Evolutionary conservation across 805 yeast species (phyloP).

Genomic region (Lipomyces spencermartinsiae): DNA sequence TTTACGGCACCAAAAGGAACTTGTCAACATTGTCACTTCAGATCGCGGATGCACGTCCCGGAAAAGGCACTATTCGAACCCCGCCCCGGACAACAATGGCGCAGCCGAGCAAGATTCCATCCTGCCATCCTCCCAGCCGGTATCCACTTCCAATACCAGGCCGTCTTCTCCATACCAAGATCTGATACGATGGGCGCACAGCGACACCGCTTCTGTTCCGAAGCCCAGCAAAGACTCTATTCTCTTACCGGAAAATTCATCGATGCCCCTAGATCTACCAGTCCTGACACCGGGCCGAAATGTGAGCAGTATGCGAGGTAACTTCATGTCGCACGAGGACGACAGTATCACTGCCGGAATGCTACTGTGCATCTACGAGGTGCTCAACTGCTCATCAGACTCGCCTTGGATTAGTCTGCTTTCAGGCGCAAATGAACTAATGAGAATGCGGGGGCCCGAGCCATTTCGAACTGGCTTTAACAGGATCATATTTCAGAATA

Average conservation of each 20-base stretch:
- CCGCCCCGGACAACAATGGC: neutral
- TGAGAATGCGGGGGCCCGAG: conserved; percentile 25
- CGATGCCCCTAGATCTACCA: neutral
- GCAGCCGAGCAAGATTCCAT: neutral
- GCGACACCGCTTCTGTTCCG: neutral
- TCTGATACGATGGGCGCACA: conserved; percentile 1
- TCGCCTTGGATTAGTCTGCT: conserved; percentile 22
- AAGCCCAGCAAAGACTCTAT: neutral
- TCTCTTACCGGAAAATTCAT: neutral
- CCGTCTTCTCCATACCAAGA: neutral
- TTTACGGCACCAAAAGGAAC: conserved; percentile 17
- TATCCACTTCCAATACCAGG: neutral
- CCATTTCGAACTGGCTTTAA: conserved; percentile 20
- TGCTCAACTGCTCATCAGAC: neutral
- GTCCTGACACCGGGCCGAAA: neutral
- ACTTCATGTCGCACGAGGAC: conserved; percentile 22
- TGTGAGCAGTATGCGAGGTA: conserved; percentile 19
- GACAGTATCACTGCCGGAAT: conserved; percentile 23
- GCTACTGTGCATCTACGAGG: conserved; percentile 27
- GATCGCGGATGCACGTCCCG: neutral
- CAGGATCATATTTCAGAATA: conserved; percentile 16
- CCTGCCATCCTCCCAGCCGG: neutral
- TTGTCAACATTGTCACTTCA: neutral
- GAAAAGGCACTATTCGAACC: neutral
- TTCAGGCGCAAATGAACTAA: conserved; percentile 26